These are phyloP conservation scores for Letharia lupina DNA, from an alignment of 495 filamentous ascomycete genomes.

Conservation along the genomic window DNA sequence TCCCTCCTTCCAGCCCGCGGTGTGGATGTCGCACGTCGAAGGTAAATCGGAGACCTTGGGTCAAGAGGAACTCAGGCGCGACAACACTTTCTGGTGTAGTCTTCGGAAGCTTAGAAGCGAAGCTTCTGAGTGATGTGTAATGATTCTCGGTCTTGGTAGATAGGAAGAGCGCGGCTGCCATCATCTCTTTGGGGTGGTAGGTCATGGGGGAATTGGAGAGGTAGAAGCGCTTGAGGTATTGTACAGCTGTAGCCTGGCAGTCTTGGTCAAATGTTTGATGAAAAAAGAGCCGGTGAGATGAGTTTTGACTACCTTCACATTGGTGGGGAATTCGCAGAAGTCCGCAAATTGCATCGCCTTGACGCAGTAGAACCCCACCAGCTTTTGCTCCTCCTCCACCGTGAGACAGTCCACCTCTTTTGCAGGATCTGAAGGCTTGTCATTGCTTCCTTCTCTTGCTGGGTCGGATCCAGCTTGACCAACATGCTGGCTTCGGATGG, in stretches of 20 bases:
- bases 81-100: constrained; percentile 69
- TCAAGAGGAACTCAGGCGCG: constrained; percentile 82
- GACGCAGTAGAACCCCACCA: constrained; percentile 73
- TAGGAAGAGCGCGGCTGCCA: constrained; percentile 80
- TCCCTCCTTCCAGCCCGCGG: constrained; percentile 72
- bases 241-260: constrained; percentile 70
- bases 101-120: constrained; percentile 51
- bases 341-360: constrained; percentile 67
- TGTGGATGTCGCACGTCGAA: constrained; percentile 90
- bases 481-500: constrained; percentile 35
- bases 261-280: neutral
- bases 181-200: constrained; percentile 79
- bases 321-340: constrained; percentile 66
- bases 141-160: constrained; percentile 84
- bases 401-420: constrained; percentile 63
- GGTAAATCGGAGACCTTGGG: constrained; percentile 86
- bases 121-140: constrained; percentile 63
- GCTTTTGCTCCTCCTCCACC: constrained; percentile 66
- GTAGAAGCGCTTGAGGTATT: constrained; percentile 91
- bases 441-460: constrained; percentile 8
- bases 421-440: constrained; percentile 4
- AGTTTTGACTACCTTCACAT: constrained; percentile 54
- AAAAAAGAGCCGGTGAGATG: neutral
- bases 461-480: constrained; percentile 16
- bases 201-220: constrained; percentile 90